Conservation (phyloP, 2,329 filamentous ascomycete species). For the Fusarium redolens region DNA sequence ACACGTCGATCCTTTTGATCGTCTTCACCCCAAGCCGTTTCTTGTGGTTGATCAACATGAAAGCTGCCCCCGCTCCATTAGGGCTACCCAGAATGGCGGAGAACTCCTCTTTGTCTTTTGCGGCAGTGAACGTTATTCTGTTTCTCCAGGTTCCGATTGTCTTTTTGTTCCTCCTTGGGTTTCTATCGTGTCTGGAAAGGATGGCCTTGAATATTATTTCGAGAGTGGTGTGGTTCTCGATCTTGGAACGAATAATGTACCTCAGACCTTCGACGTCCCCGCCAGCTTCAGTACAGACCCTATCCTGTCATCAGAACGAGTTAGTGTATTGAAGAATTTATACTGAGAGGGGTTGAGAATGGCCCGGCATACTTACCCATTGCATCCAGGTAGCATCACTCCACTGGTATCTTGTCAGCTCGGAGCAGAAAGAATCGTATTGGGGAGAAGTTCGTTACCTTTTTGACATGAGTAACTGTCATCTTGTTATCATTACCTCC, state of each 20-base stretch:
- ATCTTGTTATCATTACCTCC: too few species aligned
- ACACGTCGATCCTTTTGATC: constrained; percentile 20
- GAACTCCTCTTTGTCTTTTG: background rate
- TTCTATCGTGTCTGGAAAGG: background rate
- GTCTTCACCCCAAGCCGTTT: background rate
- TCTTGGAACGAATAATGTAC: constrained; percentile 12
- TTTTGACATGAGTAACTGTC: too few species aligned
- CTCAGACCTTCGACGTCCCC: background rate
- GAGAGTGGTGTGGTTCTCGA: background rate
- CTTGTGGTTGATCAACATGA: constrained; percentile 18
- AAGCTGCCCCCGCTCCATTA: constrained; percentile 7
- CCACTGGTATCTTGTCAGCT: background rate
- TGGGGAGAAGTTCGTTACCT: too few species aligned
- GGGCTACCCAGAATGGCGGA: constrained; percentile 11
- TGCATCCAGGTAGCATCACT: constrained; percentile 13
- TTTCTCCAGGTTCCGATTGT: constrained; percentile 7
- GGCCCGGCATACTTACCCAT: background rate
- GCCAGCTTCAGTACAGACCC: background rate
- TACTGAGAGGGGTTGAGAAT: too few species aligned
- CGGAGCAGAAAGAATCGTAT: too few species aligned
- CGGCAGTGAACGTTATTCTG: background rate
- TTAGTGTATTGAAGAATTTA: background rate
- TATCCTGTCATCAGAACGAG: background rate
- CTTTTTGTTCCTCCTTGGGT: background rate
- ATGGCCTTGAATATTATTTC: constrained; percentile 2